Base-by-base conservation (phyloP, 2,329 filamentous ascomycete genomes). In the Fusarium sp. region DNA sequence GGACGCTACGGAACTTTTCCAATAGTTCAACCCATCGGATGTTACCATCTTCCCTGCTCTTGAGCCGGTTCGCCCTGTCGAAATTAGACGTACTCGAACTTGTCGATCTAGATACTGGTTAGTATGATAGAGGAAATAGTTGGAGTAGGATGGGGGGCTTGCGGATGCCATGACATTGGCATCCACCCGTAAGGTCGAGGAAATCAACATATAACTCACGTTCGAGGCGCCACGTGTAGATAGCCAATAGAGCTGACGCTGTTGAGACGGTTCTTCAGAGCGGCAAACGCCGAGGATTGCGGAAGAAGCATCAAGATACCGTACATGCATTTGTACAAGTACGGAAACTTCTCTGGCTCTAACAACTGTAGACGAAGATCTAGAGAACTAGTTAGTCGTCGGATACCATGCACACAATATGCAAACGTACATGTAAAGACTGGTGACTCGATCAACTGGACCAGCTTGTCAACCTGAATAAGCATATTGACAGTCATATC, bases 401-500 rank as follows among this genome's bases (percentile, higher is more conserved):
- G 18, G 10, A 35, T 39, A n/a, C 3, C 5, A 9, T 48, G 24
- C 18, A 5, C 33, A 11, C 9, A 1, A 18, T 24, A 16, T 14
- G n/a, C 31, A n/a, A 16, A 82, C 92, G 84, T 84, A 97, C 95
- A 99, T 56, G 97, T 99, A 80, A 99, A 99, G 2, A 99, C 97
- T 0, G 97, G 97, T 0, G 95, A 98, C 82, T 99, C 97, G 43
- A 99, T 91, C 18, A 99, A 88, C 82, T 99, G 97, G 14, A 99
- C 97, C 18, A 99, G 89, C 83, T 99, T 99, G 83, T 99, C 97
- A 77, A 99, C 98, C 82, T 99, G 97, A 50, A 99, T 99, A 65
- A 99, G 90, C 84, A 98, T 97, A 78, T 98, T 98, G 77, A 99
- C 97, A 0, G 96, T 98, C 95, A 99, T 98, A 82, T 99, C 97